Conservation (phyloP, 768 basidiomycete species). For the Nevesoporus exiguus region DNA sequence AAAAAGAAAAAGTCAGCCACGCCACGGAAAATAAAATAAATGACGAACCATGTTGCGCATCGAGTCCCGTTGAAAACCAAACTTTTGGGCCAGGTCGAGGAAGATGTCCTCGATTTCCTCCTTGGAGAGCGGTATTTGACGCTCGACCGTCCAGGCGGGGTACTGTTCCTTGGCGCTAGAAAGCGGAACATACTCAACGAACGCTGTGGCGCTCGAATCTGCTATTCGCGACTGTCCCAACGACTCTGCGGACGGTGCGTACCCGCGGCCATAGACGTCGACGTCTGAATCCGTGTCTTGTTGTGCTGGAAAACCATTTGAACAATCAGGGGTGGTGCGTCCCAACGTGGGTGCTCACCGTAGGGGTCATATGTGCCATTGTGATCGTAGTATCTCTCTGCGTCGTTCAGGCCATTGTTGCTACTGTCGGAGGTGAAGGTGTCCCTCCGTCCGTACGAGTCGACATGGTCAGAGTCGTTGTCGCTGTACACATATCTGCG, state of each 20-base stretch:
- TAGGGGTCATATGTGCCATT: conserved; percentile 61
- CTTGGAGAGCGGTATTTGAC: conserved; percentile 94
- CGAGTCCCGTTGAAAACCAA: conserved; percentile 94
- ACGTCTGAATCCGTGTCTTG: conserved; percentile 85
- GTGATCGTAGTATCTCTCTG: conserved; percentile 61
- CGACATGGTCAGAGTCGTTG: conserved; percentile 69
- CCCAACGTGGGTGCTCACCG: conserved; percentile 37
- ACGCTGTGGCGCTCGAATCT: conserved; percentile 69
- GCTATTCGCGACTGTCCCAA: conserved; percentile 60
- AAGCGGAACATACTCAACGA: conserved; percentile 56
- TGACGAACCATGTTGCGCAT: conserved; percentile 89
- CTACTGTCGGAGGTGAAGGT: conserved; percentile 71
- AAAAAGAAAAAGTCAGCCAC: conserved; percentile 9
- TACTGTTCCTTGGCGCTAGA: conserved; percentile 76
- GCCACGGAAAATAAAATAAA: conserved; percentile 1
- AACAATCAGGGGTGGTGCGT: conserved; percentile 8
- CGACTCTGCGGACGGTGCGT: conserved; percentile 71
- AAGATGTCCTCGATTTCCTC: conserved; percentile 99
- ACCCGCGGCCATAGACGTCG: conserved; percentile 67
- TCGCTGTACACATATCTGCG: conserved; percentile 61
- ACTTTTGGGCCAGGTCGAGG: conserved; percentile 96
- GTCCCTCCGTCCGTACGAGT: conserved; percentile 59
- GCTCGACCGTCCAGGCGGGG: conserved; percentile 90
- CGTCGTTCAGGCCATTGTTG: conserved; percentile 45
- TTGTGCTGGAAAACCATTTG: conserved; percentile 43